Evolutionary conservation across 129 eudicot species (phyloP), one percentile per base, ranked within the genome.

Genomic region (Lactuca saligna): DNA sequence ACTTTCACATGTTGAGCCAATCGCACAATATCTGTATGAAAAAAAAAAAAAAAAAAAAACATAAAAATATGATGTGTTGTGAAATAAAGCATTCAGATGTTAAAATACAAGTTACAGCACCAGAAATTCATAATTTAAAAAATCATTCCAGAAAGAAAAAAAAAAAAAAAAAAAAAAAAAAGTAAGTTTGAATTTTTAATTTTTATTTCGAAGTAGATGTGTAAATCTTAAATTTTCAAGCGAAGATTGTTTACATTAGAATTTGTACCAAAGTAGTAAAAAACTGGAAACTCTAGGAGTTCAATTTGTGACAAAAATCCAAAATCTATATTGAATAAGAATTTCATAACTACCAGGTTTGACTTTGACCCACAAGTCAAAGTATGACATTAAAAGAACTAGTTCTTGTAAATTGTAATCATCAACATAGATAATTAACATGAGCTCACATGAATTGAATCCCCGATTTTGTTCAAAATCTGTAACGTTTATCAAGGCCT

Each of bases 1-100:
- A 93, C 95, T 89, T 93, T 93, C 67, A 93, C 96, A 79, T 84
- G 54, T 81, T 89, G 95, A 73, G 98, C 98, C 90, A 93, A 81
- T 78, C 75, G 81, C 15, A 85, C 89, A 75, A 93, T 85, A 77
- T 87, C 98, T 93, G 92, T 20, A 63, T 67, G 57, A 29, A 17
- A 60, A 65, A 67, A 1, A 67, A 56, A 55, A 39, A 60, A 69
- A 41, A 41, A 20, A n/a, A n/a, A 65, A 67, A 1, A 67, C 60
- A 55, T 48, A 60, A 69, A 41, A 41, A 20, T 8, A 60, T 17
- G 59, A 15, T 44, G 65, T 67, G 29, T 25, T 25, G 1, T 25
- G 29, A 25, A 25, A 2, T 25, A 25, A 25, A 25, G 29, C 29
- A 25, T 25, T 25, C 29, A 54, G 41, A 31, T 51, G 71, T 50